Percentiles rank a stretch among this genome's conserved stretches.
Conservation (phyloP, 495 filamentous ascomycete species). For the Hyaloscypha finlandica region DNA sequence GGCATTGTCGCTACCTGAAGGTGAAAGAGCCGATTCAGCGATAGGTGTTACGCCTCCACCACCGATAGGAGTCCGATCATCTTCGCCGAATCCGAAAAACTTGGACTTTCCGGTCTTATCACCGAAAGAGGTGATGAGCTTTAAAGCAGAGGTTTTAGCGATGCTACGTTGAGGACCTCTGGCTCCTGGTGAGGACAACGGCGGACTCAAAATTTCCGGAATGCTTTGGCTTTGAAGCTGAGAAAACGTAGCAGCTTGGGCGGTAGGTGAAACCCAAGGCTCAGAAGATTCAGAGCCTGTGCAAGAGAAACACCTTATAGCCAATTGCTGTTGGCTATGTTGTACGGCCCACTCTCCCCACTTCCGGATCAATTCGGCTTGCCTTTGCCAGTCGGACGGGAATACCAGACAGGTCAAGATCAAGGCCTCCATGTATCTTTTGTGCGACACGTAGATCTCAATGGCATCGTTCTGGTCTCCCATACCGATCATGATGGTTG, state of each 20-base stretch:
- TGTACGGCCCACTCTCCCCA: constrained; percentile 94
- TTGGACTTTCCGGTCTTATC: constrained; percentile 59
- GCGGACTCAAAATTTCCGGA: constrained; percentile 57
- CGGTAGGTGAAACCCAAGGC: constrained; percentile 82
- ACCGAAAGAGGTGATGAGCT: constrained; percentile 89
- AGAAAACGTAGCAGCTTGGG: constrained; percentile 65
- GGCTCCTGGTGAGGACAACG: constrained; percentile 53
- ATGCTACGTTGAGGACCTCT: constrained; percentile 57
- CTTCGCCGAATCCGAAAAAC: constrained; percentile 65
- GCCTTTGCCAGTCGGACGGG: constrained; percentile 83
- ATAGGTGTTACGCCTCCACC: constrained; percentile 84
- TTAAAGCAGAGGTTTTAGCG: constrained; percentile 81
- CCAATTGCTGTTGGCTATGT: constrained; percentile 83
- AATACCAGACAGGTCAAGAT: constrained; percentile 75
- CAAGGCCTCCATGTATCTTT: constrained; percentile 87
- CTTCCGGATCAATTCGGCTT: constrained; percentile 82
- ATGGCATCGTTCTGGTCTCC: constrained; percentile 94
- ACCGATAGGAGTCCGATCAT: constrained; percentile 75
- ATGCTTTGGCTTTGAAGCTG: constrained; percentile 48
- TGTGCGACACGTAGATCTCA: constrained; percentile 93
- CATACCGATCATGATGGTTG: constrained; percentile 86
- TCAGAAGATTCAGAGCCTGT: constrained; percentile 72
- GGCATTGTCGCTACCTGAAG: constrained; percentile 60
- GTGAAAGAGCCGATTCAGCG: constrained; percentile 84
- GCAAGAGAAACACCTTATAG: constrained; percentile 89